These are phyloP conservation scores for Penstemon barbatus DNA, from an alignment of 257 asterid genomes.

Conservation along the genomic window DNA sequence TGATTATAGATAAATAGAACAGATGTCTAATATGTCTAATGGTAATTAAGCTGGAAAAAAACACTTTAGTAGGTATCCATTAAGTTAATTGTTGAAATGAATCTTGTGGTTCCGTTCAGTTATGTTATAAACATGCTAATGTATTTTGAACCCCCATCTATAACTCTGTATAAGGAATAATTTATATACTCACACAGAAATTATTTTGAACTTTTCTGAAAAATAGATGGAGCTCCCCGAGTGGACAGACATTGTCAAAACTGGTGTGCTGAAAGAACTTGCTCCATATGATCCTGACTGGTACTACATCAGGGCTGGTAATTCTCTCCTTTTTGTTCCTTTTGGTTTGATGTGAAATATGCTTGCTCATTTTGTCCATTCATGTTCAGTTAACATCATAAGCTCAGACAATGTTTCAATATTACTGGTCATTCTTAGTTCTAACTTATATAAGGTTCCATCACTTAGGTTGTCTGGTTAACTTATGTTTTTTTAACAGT, in stretches of 20 bases:
- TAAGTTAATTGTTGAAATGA: too few relatives aligned
- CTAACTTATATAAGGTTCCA: neutral
- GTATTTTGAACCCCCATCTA: too few relatives aligned
- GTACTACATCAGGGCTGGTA: constrained; percentile 98
- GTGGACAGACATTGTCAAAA: constrained; percentile 93
- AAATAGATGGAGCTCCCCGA: constrained; percentile 86
- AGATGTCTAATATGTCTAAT: neutral
- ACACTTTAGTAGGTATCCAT: too few relatives aligned
- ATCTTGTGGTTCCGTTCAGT: too few relatives aligned
- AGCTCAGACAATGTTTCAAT: neutral
- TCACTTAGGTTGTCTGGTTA: neutral
- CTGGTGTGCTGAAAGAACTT: constrained; percentile 81
- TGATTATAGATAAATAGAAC: neutral
- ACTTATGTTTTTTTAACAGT: neutral
- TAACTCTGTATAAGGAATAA: neutral
- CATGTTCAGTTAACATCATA: neutral
- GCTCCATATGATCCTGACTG: constrained; percentile 96
- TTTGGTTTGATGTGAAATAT: neutral
- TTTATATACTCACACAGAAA: neutral
- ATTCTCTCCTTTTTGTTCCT: neutral
- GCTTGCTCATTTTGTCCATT: neutral
- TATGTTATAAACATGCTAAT: too few relatives aligned
- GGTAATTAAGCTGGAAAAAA: neutral
- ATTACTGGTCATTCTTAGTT: neutral
- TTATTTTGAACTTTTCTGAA: neutral